Percentiles rank a stretch among this genome's conserved stretches.
Conservation (phyloP, 1,284 basidiomycete genomes). For the Trichosporon ovoides region DNA sequence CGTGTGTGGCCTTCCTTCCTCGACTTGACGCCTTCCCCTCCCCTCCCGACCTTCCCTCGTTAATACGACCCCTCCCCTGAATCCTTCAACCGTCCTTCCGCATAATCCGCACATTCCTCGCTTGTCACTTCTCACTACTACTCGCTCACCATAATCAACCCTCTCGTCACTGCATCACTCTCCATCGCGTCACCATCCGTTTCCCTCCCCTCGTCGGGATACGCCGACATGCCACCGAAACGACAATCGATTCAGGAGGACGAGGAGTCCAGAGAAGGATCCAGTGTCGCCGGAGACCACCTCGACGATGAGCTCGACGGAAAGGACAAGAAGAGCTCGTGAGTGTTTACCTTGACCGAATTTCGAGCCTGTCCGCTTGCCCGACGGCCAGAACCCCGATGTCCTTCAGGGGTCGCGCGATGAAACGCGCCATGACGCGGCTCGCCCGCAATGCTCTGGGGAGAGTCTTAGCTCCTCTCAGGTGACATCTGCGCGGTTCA, state of each 20-base stretch:
- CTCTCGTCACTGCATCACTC: neutral
- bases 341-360: neutral
- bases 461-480: too few relatives aligned
- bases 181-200: neutral
- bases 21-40: too few relatives aligned
- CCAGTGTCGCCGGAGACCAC: neutral
- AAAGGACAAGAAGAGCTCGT: conserved; percentile 10
- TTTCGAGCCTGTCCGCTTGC: neutral
- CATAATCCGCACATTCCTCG: neutral
- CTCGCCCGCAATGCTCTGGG: too few relatives aligned
- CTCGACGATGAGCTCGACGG: neutral
- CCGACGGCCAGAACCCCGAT: neutral
- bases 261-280: conserved; percentile 1
- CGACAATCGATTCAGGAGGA: neutral
- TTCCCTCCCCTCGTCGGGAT: too few relatives aligned
- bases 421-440: too few relatives aligned
- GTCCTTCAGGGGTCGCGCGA: too few relatives aligned
- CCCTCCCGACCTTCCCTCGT: too few relatives aligned
- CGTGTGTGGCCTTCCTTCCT: too few relatives aligned
- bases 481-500: too few relatives aligned
- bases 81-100: too few relatives aligned
- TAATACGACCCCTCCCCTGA: too few relatives aligned
- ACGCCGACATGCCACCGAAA: neutral
- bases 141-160: too few relatives aligned
- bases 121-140: neutral